These are phyloP conservation scores for Suillus subaureus DNA, from an alignment of 768 basidiomycete genomes.

Conservation along the genomic window DNA sequence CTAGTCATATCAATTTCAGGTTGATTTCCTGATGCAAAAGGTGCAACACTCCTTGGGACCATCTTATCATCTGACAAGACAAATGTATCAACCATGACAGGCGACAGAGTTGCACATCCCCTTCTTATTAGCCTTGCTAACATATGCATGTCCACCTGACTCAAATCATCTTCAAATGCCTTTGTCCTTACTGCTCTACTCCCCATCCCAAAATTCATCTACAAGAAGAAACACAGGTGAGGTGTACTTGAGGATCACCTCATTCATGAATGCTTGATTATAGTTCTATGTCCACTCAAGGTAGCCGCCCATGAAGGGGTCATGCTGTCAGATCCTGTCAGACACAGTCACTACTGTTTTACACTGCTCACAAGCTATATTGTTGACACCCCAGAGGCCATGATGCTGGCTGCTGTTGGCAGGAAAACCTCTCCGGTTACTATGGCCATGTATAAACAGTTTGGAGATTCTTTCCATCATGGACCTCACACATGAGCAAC, in stretches of 20 bases:
- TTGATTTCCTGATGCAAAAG: no score
- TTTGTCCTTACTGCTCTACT: slow-evolving; percentile 22
- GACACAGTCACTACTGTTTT: no score
- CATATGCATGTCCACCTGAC: slow-evolving; percentile 27
- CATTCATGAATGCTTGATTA: slow-evolving; percentile 25
- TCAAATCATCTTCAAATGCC: slow-evolving; percentile 28
- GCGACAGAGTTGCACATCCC: slow-evolving; percentile 32
- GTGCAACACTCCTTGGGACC: slow-evolving; percentile 25
- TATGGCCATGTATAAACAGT: no score
- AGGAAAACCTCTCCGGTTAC: no score
- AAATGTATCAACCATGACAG: slow-evolving; percentile 32
- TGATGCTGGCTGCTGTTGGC: no score
- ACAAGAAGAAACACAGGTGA: slow-evolving; percentile 19
- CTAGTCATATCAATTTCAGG: no score
- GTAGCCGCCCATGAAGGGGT: no score
- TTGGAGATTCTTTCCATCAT: no score
- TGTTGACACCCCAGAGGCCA: no score
- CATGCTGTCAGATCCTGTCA: no score
- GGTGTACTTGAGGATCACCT: slow-evolving; percentile 29
- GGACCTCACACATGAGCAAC: no score
- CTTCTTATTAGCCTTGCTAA: slow-evolving; percentile 35
- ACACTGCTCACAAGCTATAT: no score
- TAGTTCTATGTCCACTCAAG: background rate
- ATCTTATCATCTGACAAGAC: slow-evolving; percentile 38
- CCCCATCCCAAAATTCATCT: slow-evolving; percentile 22